phyloP scores from a whole-genome alignment of 2,329 filamentous ascomycete genomes.

The Sporothrix brunneoviolacea region DNA sequence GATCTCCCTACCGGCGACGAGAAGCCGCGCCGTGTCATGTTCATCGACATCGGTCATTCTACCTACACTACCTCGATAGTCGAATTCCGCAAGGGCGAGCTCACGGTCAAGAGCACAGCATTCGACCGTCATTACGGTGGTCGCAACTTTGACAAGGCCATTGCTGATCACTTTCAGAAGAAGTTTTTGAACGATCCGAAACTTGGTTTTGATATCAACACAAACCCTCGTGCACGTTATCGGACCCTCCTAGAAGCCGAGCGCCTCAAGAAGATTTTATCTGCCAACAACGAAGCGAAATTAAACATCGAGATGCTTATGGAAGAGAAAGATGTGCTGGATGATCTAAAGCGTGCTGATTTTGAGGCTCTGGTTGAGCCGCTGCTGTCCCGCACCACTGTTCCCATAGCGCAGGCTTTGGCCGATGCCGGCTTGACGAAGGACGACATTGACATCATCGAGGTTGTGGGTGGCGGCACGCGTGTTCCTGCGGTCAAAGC shows the following conservation, averaged over 20 bases:
- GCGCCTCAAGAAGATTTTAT: constrained; percentile 97
- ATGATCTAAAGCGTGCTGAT: constrained; percentile 88
- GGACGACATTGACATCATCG: constrained; percentile 88
- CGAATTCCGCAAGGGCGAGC: constrained; percentile 95
- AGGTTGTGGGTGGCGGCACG: constrained; percentile 90
- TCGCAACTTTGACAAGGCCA: constrained; percentile 90
- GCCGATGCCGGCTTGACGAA: constrained; percentile 85
- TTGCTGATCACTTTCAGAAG: constrained; percentile 89
- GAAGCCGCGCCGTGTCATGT: constrained; percentile 83
- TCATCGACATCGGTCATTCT: constrained; percentile 93
- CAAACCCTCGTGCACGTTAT: constrained; percentile 81
- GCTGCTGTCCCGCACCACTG: constrained; percentile 64
- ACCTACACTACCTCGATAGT: constrained; percentile 93
- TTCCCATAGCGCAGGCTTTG: constrained; percentile 82
- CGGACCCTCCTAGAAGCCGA: constrained; percentile 84
- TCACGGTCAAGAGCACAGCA: constrained; percentile 85
- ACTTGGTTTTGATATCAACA: constrained; percentile 93
- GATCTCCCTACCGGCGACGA: constrained; percentile 85
- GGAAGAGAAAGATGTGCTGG: constrained; percentile 89
- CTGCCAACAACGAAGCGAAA: constrained; percentile 85
- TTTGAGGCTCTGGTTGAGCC: constrained; percentile 87
- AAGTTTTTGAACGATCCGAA: constrained; percentile 98
- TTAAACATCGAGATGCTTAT: constrained; percentile 97
- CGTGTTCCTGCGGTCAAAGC: constrained; percentile 93
- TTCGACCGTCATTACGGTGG: constrained; percentile 96